phyloP scores from a whole-genome alignment of 116 monocot genomes.

The Cymodocea nodosa region DNA sequence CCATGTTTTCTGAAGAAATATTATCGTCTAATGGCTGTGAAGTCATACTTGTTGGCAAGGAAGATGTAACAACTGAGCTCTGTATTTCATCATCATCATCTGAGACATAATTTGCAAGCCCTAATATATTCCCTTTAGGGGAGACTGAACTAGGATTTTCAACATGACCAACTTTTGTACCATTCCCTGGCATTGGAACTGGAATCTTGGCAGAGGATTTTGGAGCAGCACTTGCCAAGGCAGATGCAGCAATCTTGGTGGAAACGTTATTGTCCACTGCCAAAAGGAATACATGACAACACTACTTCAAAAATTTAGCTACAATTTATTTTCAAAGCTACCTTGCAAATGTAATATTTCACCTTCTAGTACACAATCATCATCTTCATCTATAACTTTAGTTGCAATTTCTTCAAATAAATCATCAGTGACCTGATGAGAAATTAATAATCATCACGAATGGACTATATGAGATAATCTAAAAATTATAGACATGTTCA shows the following conservation, averaged over 20 bases:
- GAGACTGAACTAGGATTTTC: slow-evolving; percentile 23
- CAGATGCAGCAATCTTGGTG: slow-evolving; percentile 19
- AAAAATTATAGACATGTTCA: slow-evolving; percentile 1
- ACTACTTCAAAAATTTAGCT: background rate
- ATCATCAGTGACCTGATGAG: slow-evolving; percentile 86
- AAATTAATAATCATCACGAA: background rate
- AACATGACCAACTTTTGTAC: slow-evolving; percentile 10
- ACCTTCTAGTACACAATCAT: slow-evolving; percentile 38
- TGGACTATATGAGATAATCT: slow-evolving; percentile 1
- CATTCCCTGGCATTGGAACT: slow-evolving; percentile 19
- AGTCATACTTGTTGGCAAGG: slow-evolving; percentile 11
- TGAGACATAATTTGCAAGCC: slow-evolving; percentile 84
- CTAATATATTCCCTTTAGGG: slow-evolving; percentile 63
- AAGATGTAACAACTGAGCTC: slow-evolving; percentile 8
- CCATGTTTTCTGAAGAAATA: slow-evolving; percentile 8
- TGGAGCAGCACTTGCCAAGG: slow-evolving; percentile 22
- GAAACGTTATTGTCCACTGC: slow-evolving; percentile 5
- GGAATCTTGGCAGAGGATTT: slow-evolving; percentile 35
- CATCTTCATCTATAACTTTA: slow-evolving; percentile 84
- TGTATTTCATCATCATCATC: slow-evolving; percentile 52
- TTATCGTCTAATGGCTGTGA: slow-evolving; percentile 12
- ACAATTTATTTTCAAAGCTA: background rate
- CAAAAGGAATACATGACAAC: background rate
- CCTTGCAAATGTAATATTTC: slow-evolving; percentile 6
- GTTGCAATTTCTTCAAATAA: slow-evolving; percentile 98